phyloP scores from a whole-genome alignment of 148 eudicot species.

The Arctostaphylos glauca region DNA sequence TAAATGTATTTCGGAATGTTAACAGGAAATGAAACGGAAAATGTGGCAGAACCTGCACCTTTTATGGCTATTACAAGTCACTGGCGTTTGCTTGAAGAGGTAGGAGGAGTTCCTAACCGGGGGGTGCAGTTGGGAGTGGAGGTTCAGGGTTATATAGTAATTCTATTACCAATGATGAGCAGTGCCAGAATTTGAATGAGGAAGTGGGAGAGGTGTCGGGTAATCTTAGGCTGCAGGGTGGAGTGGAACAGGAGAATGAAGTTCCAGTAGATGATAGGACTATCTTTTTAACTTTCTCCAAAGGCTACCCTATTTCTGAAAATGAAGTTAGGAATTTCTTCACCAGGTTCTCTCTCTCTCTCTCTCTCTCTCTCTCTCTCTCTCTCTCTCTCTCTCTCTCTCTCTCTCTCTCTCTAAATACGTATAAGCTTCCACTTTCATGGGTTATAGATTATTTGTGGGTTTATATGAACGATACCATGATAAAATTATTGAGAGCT shows the following conservation, averaged over 20 bases:
- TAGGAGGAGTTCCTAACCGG: not conserved
- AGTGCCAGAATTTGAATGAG: not conserved
- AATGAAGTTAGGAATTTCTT: constrained; percentile 31
- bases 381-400: constrained; percentile 20
- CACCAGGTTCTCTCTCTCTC: constrained; percentile 30
- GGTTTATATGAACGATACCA: no score
- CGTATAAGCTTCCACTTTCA: no score
- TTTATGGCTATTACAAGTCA: no score
- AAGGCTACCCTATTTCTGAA: constrained; percentile 30
- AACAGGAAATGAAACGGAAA: not conserved
- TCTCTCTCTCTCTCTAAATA: not conserved
- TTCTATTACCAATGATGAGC: not conserved
- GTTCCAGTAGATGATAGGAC: constrained; percentile 32
- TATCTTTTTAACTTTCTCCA: constrained; percentile 42
- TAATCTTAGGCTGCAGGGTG: not conserved
- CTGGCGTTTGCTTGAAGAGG: not conserved
- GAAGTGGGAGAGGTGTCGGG: not conserved
- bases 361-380: constrained; percentile 12
- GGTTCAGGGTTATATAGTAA: not conserved
- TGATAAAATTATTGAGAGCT: no score
- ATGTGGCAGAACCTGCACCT: no score
- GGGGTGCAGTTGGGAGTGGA: not conserved
- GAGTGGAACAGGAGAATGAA: constrained; percentile 1
- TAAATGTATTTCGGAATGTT: no score
- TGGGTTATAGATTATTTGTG: no score